phyloP scores from a whole-genome alignment of 169 alveolate species.

The Plasmodium relictum region DNA sequence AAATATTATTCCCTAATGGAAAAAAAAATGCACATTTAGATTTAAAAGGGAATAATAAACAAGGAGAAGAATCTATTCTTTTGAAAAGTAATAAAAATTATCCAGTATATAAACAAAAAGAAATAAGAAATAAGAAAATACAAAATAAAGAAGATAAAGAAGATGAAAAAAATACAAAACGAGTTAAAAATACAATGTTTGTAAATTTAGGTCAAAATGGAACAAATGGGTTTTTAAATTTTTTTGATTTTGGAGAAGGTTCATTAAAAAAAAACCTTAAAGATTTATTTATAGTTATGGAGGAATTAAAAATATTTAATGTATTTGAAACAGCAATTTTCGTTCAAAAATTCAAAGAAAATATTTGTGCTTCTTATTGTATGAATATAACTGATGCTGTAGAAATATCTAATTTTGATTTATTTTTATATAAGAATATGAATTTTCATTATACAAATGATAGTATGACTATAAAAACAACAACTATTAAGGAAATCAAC shows the following conservation, averaged over 20 bases:
- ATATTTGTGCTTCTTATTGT: slow-evolving; percentile 68
- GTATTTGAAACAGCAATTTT: slow-evolving; percentile 36
- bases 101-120: slow-evolving; percentile 55
- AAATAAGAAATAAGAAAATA: slow-evolving; percentile 37
- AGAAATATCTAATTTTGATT: slow-evolving; percentile 51
- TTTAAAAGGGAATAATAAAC: no score
- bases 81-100: background rate
- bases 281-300: slow-evolving; percentile 33
- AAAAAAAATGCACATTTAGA: no score
- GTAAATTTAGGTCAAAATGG: slow-evolving; percentile 71
- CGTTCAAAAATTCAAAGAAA: slow-evolving; percentile 34
- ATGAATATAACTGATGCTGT: slow-evolving; percentile 39
- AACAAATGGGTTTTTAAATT: slow-evolving; percentile 25
- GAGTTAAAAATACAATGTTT: slow-evolving; percentile 30
- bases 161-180: slow-evolving; percentile 13
- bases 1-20: no score
- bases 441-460: slow-evolving; percentile 11
- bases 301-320: slow-evolving; percentile 29
- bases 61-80: background rate
- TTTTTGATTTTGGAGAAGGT: slow-evolving; percentile 58
- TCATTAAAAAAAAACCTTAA: slow-evolving; percentile 8
- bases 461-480: slow-evolving; percentile 16
- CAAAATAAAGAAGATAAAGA: slow-evolving; percentile 23
- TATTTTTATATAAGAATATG: slow-evolving; percentile 46
- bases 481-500: background rate